A percentile compares a stretch with the other conserved stretches of the same genome.
Conservation (phyloP, 2,329 filamentous ascomycete species). For the Penicillium sp. region DNA sequence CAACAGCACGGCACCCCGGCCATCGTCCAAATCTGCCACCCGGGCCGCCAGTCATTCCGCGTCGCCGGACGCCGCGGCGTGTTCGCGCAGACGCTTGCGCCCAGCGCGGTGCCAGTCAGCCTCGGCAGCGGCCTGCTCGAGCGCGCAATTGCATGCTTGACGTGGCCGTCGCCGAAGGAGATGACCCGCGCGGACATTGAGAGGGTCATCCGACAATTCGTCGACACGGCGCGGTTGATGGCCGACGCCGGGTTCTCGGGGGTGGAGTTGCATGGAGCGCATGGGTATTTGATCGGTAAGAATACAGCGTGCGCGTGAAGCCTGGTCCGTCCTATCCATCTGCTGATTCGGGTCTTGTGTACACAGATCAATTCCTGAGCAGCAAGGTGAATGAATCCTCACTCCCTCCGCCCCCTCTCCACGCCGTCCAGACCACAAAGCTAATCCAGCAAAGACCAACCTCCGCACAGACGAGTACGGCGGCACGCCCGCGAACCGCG, state of each 20-base stretch:
- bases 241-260: conserved; percentile 54
- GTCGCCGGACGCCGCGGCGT: conserved; percentile 39
- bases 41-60: conserved; percentile 45
- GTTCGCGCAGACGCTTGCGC: conserved; percentile 35
- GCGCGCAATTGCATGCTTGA: conserved; percentile 26
- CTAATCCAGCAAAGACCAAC: conserved; percentile 39
- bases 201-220: conserved; percentile 53
- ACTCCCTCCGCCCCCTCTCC: background rate
- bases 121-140: conserved; percentile 41
- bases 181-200: conserved; percentile 57
- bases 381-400: conserved; percentile 37
- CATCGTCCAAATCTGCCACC: conserved; percentile 48
- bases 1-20: conserved; percentile 43
- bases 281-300: conserved; percentile 49
- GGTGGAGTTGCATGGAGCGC: conserved; percentile 53
- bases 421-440: background rate
- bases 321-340: no score
- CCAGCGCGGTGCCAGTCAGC: conserved; percentile 40
- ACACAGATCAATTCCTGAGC: conserved; percentile 40
- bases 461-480: conserved; percentile 50
- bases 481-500: conserved; percentile 46
- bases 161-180: conserved; percentile 53
- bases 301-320: no score
- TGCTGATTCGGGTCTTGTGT: no score
- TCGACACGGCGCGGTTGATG: conserved; percentile 51